These are phyloP conservation scores for Wickerhamiella parazyma DNA, from an alignment of 805 yeast species.

Conservation along the genomic window DNA sequence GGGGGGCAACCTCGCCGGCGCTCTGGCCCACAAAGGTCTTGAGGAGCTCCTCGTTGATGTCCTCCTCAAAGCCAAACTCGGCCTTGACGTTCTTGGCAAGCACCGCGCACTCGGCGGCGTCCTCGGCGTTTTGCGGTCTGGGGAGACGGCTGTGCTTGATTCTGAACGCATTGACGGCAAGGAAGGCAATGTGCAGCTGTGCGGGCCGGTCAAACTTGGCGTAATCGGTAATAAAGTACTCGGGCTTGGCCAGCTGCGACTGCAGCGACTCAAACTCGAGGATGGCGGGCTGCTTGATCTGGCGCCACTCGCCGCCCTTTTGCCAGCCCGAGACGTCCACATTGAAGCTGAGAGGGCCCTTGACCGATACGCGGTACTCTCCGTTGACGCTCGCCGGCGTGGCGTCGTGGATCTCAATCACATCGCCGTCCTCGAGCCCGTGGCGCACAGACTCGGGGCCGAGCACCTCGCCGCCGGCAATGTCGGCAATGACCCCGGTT, in stretches of 20 bases:
- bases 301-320: conserved; percentile 82
- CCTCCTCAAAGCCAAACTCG: conserved; percentile 46
- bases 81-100: conserved; percentile 46
- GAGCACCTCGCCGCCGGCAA: conserved; percentile 84
- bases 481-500: conserved; percentile 76
- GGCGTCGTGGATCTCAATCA: conserved; percentile 74
- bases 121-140: conserved; percentile 58
- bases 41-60: conserved; percentile 51
- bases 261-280: conserved; percentile 49
- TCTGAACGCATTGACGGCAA: conserved; percentile 69
- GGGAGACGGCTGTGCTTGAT: conserved; percentile 53
- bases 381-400: conserved; percentile 73
- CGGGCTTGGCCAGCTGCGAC: conserved; percentile 64
- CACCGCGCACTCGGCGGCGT: conserved; percentile 52
- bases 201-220: conserved; percentile 90
- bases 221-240: conserved; percentile 66
- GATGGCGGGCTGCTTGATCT: conserved; percentile 71
- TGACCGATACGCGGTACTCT: conserved; percentile 56
- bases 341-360: conserved; percentile 90
- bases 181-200: conserved; percentile 83
- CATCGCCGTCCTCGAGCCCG: conserved; percentile 84
- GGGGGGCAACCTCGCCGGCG: conserved; percentile 81
- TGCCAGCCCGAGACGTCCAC: conserved; percentile 45
- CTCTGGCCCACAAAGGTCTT: conserved; percentile 71
- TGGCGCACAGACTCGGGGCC: conserved; percentile 87